Percentiles rank a stretch among this genome's conserved stretches.
Evolutionary conservation across 805 yeast genomes (phyloP).

Genomic region (Lachancea waltii): DNA sequence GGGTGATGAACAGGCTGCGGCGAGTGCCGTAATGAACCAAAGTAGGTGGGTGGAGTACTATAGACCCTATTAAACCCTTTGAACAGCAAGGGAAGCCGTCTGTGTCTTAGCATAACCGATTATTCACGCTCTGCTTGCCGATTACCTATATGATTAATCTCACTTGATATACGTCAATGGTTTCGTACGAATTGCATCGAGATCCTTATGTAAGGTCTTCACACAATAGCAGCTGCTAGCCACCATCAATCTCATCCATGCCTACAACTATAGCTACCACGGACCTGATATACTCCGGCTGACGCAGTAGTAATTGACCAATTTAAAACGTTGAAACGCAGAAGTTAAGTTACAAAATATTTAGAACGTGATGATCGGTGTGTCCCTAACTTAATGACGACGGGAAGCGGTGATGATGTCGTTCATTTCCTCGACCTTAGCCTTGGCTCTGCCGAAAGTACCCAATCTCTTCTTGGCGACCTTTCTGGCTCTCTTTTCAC

Average conservation of each 20-base stretch:
- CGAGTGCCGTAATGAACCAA: slow-evolving; percentile 4
- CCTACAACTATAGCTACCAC: too few relatives aligned
- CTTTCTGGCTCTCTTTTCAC: slow-evolving; percentile 99
- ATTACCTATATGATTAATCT: too few relatives aligned
- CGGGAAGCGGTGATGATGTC: slow-evolving; percentile 93
- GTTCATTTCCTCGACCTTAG: slow-evolving; percentile 98
- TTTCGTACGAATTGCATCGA: too few relatives aligned
- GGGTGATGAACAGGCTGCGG: slow-evolving; percentile 3
- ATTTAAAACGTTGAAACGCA: slow-evolving; percentile 5
- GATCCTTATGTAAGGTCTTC: too few relatives aligned
- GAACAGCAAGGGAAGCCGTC: too few relatives aligned
- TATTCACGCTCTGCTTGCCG: too few relatives aligned
- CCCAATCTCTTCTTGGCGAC: slow-evolving; percentile 99
- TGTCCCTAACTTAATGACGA: slow-evolving; percentile 56
- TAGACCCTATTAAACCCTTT: too few relatives aligned
- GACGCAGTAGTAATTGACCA: neutral
- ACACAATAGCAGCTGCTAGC: too few relatives aligned
- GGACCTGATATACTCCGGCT: too few relatives aligned
- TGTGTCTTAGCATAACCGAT: too few relatives aligned
- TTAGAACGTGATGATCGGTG: slow-evolving; percentile 10
- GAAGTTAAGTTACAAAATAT: slow-evolving; percentile 12
- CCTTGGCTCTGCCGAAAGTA: slow-evolving; percentile 99
- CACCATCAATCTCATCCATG: too few relatives aligned
- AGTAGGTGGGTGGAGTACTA: slow-evolving; percentile 15
- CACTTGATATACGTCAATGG: too few relatives aligned